Base-by-base conservation (phyloP, 768 basidiomycete genomes). In the Kwoniella pini region DNA sequence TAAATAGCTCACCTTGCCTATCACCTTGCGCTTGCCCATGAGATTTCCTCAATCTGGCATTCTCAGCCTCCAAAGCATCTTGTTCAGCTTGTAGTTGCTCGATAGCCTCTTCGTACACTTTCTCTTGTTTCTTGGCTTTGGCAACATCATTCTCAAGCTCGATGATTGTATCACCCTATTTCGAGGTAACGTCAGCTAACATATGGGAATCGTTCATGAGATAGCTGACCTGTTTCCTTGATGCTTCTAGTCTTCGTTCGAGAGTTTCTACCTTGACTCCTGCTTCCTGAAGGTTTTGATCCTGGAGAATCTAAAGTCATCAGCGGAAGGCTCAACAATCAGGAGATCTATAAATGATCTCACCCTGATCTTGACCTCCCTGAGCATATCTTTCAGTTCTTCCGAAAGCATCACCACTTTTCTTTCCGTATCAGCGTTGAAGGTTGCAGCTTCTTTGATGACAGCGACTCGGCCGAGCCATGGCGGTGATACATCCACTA, bases 231-330 rank as follows among this genome's bases (percentile, higher is more conserved):
- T 95, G 91, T 76, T 88, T 91, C 83, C 91, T 94, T 62, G 87
- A 87, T 1, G 86, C 84, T 74, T 98, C 94, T 83, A 93, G 87
- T 30, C 92, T 85, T 45, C 93, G 86, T 75, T 96, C 93, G 85
- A 98, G 89, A 13, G 94, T 83, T 76, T 97, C 91, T 57, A 97
- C 91, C 82, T 94, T 97, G 56, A 97, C 93, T 2, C 82, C 81
- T 4, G 87, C 82, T 72, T 98, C 96, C 77, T 97, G 92, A 33
- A 91, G 86, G 24, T 79, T 83, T 81, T 96, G 92, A 63, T 98
- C 96, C 80, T 90, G 87, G 19, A 31, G 3, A 1, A n/a, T 55
- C 17, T 0, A 53, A 12, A 30, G 33, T 4, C 0, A 12, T 50
- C 15, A 50, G 48, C 51, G 21, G 17, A 36, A 21, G 28, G 9